A percentile compares a stretch with the other conserved stretches of the same genome.
phyloP scores from a whole-genome alignment of 2,329 filamentous ascomycete species.

The Monosporascus sp. region DNA sequence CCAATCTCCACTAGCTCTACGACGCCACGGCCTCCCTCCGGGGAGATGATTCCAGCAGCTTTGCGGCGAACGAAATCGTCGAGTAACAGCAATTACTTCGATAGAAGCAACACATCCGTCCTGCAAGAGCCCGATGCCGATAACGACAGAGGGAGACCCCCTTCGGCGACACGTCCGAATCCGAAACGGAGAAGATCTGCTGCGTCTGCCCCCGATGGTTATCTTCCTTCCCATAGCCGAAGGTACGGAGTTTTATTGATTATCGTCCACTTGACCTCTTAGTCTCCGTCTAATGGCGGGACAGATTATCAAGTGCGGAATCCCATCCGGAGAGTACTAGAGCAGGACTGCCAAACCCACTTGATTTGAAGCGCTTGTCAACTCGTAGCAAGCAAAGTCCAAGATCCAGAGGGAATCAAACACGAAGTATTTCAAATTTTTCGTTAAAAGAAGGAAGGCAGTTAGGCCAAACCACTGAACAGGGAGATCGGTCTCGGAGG shows the following conservation, averaged over 20 bases:
- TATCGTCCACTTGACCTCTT: too few relatives aligned
- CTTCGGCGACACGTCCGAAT: slow-evolving; percentile 5
- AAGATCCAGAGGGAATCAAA: too few relatives aligned
- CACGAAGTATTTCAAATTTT: too few relatives aligned
- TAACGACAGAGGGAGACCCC: neutral
- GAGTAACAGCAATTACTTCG: neutral
- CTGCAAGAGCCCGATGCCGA: neutral
- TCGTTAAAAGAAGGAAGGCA: too few relatives aligned
- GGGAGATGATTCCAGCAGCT: neutral
- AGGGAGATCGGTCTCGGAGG: slow-evolving; percentile 6
- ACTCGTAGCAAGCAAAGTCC: too few relatives aligned
- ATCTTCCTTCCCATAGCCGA: neutral
- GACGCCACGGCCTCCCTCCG: neutral
- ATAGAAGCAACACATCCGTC: too few relatives aligned
- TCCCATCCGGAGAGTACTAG: too few relatives aligned
- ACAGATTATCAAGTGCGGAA: too few relatives aligned
- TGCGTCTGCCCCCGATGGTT: slow-evolving; percentile 8
- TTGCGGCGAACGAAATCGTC: slow-evolving; percentile 3
- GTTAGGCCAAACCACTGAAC: slow-evolving; percentile 1
- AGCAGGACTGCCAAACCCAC: too few relatives aligned
- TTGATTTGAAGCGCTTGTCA: too few relatives aligned
- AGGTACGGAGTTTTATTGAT: slow-evolving; percentile 3
- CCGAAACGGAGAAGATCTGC: slow-evolving; percentile 11
- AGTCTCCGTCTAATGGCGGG: neutral
- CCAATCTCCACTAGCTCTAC: slow-evolving; percentile 4